Percentiles rank a stretch among this genome's conserved stretches.
phyloP scores from a whole-genome alignment of 257 asterid genomes.

The Fraxinus anomala region DNA sequence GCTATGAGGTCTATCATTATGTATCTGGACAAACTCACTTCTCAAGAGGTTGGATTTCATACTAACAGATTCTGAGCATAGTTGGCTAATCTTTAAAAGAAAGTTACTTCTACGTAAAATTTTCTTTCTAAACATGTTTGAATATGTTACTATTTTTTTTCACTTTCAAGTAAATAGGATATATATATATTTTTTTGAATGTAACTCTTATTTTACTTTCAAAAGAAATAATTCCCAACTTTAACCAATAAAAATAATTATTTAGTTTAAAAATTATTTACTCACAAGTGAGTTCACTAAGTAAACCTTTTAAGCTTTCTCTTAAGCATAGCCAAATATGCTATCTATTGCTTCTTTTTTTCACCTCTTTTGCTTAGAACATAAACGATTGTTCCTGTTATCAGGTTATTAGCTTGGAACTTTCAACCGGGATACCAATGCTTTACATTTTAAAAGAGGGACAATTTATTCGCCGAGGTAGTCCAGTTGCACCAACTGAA shows the following conservation, averaged over 20 bases:
- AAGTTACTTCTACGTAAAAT: background rate
- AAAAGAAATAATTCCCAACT: background rate
- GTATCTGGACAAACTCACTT: conserved; percentile 93
- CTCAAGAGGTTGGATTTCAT: conserved; percentile 73
- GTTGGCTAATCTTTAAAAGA: background rate
- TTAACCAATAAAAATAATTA: background rate
- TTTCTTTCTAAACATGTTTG: background rate
- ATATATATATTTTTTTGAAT: background rate
- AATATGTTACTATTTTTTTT: no score
- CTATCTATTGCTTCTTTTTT: background rate
- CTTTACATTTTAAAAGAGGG: conserved; percentile 93
- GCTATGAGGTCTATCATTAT: conserved; percentile 97
- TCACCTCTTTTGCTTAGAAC: background rate
- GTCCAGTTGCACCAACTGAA: conserved; percentile 89
- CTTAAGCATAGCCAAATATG: background rate
- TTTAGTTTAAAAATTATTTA: no score
- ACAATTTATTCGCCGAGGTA: conserved; percentile 83
- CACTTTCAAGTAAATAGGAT: background rate
- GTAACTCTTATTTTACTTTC: background rate
- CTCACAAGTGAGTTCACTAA: background rate
- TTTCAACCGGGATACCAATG: conserved; percentile 96
- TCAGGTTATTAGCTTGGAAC: conserved; percentile 96
- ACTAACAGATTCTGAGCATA: background rate
- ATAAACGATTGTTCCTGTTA: conserved; percentile 10
- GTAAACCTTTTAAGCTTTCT: background rate